Evolutionary conservation across 1,139 yeast species (phyloP).

Genomic region (Candida tropicalis): DNA sequence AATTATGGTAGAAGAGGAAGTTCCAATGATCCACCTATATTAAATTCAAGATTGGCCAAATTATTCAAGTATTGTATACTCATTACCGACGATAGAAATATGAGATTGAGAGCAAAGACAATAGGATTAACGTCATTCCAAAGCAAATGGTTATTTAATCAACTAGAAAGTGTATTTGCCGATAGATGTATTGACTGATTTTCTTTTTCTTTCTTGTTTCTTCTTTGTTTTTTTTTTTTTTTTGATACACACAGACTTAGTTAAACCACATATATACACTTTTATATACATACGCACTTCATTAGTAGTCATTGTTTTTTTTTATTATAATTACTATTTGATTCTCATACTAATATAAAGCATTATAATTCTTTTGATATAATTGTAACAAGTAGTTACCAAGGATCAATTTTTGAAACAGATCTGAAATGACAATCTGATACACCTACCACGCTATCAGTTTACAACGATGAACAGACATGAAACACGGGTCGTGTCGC

Average conservation of each 20-base stretch:
- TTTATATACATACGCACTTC: constrained; percentile 1
- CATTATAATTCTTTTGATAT: too few relatives aligned
- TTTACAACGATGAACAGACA: background rate
- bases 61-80: constrained; percentile 59
- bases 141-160: constrained; percentile 62
- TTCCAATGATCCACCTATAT: constrained; percentile 17
- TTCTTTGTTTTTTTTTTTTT: too few relatives aligned
- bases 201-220: too few relatives aligned
- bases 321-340: too few relatives aligned
- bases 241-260: background rate
- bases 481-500: too few relatives aligned
- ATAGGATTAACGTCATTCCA: constrained; percentile 60
- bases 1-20: constrained; percentile 6
- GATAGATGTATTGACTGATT: constrained; percentile 43
- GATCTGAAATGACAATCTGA: background rate
- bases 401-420: too few relatives aligned
- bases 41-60: constrained; percentile 40
- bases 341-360: too few relatives aligned
- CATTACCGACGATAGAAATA: constrained; percentile 73
- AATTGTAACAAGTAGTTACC: too few relatives aligned
- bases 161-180: constrained; percentile 46
- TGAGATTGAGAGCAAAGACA: constrained; percentile 67
- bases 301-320: background rate
- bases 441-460: background rate
- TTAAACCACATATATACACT: background rate